These are phyloP conservation scores for Yamadazyma oceani DNA, from an alignment of 1,139 yeast species.

Conservation along the genomic window DNA sequence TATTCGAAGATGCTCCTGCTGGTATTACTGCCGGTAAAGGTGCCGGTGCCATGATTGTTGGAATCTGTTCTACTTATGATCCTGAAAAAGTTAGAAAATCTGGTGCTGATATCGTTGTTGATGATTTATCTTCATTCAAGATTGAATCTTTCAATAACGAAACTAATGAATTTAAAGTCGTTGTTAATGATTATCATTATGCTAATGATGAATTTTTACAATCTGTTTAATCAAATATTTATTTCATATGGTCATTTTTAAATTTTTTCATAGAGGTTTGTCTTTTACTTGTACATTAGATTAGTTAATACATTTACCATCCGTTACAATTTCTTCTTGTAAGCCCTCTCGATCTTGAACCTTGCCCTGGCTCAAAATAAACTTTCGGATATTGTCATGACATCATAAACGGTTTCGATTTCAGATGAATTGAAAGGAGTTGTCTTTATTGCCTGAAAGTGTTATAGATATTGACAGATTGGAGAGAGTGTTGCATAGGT, in stretches of 20 bases:
- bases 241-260: background rate
- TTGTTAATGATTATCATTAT: constrained; percentile 44
- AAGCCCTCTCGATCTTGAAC: no score
- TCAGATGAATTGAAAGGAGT: no score
- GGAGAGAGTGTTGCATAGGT: no score
- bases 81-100: constrained; percentile 66
- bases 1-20: constrained; percentile 87
- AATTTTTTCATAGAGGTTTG: constrained; percentile 1
- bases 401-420: no score
- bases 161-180: constrained; percentile 49
- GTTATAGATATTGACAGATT: no score
- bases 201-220: constrained; percentile 47
- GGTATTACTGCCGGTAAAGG: constrained; percentile 84
- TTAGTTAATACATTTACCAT: background rate
- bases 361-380: no score
- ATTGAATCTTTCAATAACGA: constrained; percentile 44
- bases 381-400: no score
- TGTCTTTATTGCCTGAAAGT: no score
- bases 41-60: constrained; percentile 81
- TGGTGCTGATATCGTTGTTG: constrained; percentile 81
- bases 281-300: constrained; percentile 2
- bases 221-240: constrained; percentile 16
- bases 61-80: constrained; percentile 78
- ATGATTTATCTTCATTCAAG: constrained; percentile 57
- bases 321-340: no score